Base-by-base conservation (phyloP, 2,329 filamentous ascomycete genomes). In the Cladosporium sphaerospermum region DNA sequence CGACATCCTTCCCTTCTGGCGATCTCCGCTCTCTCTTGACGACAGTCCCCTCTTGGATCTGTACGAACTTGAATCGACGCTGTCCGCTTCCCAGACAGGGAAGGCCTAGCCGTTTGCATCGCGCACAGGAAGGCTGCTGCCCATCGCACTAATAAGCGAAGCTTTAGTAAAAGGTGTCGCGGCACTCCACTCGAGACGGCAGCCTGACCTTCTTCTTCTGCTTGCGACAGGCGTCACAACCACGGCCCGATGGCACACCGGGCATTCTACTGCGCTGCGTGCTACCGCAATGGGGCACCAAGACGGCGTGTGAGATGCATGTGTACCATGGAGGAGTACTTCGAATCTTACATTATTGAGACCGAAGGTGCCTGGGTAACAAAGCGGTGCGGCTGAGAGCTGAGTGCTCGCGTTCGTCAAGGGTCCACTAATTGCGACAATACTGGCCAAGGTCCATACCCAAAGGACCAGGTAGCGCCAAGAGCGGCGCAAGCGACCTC, bases 221-320 rank as follows among this genome's bases (percentile, higher is more conserved):
- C 43, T 51, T 52, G 4, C 57, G 57, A 54, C 57, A 59, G 3
- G 42, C 57, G 33, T 55, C 53, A 40, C 57, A 59, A 2, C 57
- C 55, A 19, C 55, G 52, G 6, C 55, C 55, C 3, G 55, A 54
- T 68, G 69, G 67, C 67, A 61, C 59, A 8, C 57, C 57, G 10
- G 57, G 57, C 57, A 59, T 59, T 6, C 5, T 46, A 37, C 5
- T 34, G 9, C n/a, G 39, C 31, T 50, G n/a, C 34, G 34, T 36
- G 3, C 16, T 39, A 11, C 36, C 36, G n/a, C n/a, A 14, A 39
- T 14, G 8, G 36, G 36, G 8, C 10, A 39, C 13, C n/a, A 11
- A 36, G 16, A 16, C 13, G n/a, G 36, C n/a, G n/a, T 39, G 23
- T 28, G 23, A 28, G 23, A 28, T 39, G 36, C n/a, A 14, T 13